These are phyloP conservation scores for Cryptococcus sp. DNA, from an alignment of 1,284 basidiomycete genomes.

Conservation along the genomic window DNA sequence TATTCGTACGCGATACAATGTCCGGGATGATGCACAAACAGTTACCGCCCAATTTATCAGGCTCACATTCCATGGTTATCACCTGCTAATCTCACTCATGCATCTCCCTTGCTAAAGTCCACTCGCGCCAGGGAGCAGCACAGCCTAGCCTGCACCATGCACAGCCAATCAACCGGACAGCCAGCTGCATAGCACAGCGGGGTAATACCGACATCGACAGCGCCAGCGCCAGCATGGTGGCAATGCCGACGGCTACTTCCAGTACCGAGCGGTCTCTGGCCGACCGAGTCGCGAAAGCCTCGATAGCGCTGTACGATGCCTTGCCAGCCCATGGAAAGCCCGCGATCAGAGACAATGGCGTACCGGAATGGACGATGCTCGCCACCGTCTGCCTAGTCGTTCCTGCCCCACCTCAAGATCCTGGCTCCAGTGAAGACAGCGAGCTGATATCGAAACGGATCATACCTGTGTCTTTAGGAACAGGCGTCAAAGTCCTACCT, in stretches of 20 bases:
- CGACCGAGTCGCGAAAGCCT: slow-evolving; percentile 16
- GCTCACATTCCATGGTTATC: neutral
- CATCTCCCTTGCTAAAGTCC: too few relatives aligned
- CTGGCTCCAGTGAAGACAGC: neutral
- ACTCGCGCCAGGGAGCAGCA: too few relatives aligned
- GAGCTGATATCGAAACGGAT: slow-evolving; percentile 6
- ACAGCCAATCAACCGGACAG: too few relatives aligned
- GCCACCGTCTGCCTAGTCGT: slow-evolving; percentile 42
- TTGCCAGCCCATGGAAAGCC: slow-evolving; percentile 52
- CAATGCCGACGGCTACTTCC: neutral
- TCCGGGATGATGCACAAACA: slow-evolving; percentile 1
- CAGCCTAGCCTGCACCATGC: too few relatives aligned
- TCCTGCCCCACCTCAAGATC: neutral
- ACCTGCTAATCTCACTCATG: neutral
- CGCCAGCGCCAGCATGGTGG: neutral
- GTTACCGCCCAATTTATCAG: neutral
- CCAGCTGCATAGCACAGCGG: too few relatives aligned
- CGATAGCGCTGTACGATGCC: slow-evolving; percentile 30
- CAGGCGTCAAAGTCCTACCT: slow-evolving; percentile 86
- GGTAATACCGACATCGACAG: neutral
- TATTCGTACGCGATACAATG: neutral
- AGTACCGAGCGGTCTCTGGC: neutral
- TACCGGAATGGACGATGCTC: slow-evolving; percentile 54
- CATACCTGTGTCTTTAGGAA: slow-evolving; percentile 71
- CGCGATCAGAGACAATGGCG: slow-evolving; percentile 41